phyloP scores from a whole-genome alignment of 495 filamentous ascomycete genomes.

The Aspergillus incahuasiensis region DNA sequence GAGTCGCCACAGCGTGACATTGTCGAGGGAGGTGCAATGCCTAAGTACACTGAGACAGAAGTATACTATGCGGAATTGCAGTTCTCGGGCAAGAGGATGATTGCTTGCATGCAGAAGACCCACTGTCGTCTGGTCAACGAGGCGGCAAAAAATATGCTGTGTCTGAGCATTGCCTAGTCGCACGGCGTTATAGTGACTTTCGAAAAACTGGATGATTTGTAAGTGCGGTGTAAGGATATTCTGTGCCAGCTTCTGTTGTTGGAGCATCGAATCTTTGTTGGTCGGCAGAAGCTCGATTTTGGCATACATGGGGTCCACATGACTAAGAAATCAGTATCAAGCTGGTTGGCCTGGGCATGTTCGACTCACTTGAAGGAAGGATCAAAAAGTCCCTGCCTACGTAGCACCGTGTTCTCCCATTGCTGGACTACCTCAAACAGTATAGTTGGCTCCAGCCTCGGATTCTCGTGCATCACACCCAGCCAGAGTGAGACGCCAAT shows the following conservation, averaged over 20 bases:
- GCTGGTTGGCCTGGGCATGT: neutral
- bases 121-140: constrained; percentile 70
- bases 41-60: constrained; percentile 74
- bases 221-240: constrained; percentile 80
- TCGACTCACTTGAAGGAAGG: constrained; percentile 55
- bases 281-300: constrained; percentile 91
- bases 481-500: constrained; percentile 94
- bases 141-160: constrained; percentile 71
- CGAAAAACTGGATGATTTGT: constrained; percentile 79
- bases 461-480: constrained; percentile 94
- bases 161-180: constrained; percentile 74
- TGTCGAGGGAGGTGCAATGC: constrained; percentile 58
- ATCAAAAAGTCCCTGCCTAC: constrained; percentile 75
- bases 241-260: constrained; percentile 70
- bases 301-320: constrained; percentile 80
- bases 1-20: constrained; percentile 61
- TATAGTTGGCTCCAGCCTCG: constrained; percentile 75
- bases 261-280: constrained; percentile 68
- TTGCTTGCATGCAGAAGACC: constrained; percentile 62
- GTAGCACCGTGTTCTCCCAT: constrained; percentile 79
- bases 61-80: constrained; percentile 80
- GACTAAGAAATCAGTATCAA: constrained; percentile 39
- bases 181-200: constrained; percentile 89
- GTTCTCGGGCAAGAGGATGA: constrained; percentile 85
- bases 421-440: constrained; percentile 75